phyloP scores from a whole-genome alignment of 257 asterid species.

The Ligustrum vulgare region DNA sequence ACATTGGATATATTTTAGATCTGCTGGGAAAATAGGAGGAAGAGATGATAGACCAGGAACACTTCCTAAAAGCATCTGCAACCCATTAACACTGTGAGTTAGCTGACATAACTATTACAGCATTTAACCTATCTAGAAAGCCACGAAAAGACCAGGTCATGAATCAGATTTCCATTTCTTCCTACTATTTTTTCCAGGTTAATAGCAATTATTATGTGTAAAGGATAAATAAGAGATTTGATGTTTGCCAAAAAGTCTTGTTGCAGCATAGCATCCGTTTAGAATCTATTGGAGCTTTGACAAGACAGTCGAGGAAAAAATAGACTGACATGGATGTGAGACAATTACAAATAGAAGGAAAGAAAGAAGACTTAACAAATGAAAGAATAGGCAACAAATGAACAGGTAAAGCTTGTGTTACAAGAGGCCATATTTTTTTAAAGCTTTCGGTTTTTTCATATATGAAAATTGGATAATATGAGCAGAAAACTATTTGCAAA shows the following conservation, averaged over 20 bases:
- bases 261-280: neutral
- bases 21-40: conserved; percentile 13
- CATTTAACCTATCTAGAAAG: neutral
- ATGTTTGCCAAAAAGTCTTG: neutral
- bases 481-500: neutral
- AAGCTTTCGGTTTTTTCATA: neutral
- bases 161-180: conserved; percentile 17
- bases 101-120: conserved; percentile 9
- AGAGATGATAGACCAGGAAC: conserved; percentile 2
- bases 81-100: neutral
- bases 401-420: neutral
- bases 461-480: neutral
- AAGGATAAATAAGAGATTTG: neutral
- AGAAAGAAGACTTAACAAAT: neutral
- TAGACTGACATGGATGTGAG: neutral
- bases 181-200: conserved; percentile 1
- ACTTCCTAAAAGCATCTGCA: conserved; percentile 8
- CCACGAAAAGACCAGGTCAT: neutral
- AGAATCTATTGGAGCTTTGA: neutral
- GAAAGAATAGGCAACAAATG: neutral
- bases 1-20: neutral
- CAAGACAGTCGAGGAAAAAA: neutral
- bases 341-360: neutral
- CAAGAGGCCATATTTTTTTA: neutral
- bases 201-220: neutral